Evolutionary conservation across 805 yeast species (phyloP), one percentile per base, ranked within the genome.

Genomic region (Pichia cephalocereana): DNA sequence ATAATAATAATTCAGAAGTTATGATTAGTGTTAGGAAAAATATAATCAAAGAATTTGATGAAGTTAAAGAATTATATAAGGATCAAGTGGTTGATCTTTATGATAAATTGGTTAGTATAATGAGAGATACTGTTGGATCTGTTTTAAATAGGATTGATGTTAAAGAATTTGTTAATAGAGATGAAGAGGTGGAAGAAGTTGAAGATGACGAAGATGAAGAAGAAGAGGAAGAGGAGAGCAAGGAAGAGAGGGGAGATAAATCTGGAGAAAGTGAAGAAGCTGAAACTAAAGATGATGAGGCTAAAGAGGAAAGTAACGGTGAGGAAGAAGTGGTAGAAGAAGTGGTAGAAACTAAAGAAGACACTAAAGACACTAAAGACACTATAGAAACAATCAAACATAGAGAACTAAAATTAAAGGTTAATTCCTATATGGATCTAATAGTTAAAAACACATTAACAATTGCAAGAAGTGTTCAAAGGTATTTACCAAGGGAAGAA

Each of bases 361-460:
- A 15, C 6, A 32, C 32, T 11, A 30, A 30, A 11, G 32, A 30
- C 14, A 30, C 14, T 11, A 12, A 30, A 11, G 14, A 30, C 5
- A 14, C 11, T 11, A 30, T 14, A 19, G 26, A 26, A 4, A 26
- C 8, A 14, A 31, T 15, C 18, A 14, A 23, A 23, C 27, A 32
- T 6, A 76, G 72, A 46, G 37, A 34, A 14, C 2, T 10, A 15
- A 34, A 34, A 34, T 15, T 34, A 15, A 12, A 10, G 3, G 78
- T 79, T 41, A 83, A 82, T 57, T 67, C 62, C 34, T 84, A 82
- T 58, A 82, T 84, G 86, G 80, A 75, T 49, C 72, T 74, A 2
- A 62, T 84, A 38, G 81, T 82, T 41, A 80, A 78, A 53, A 89
- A 84, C 50, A 80, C 87, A 0, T 57, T 71, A n/a, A 79, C 84